Percentiles rank a stretch among this genome's conserved stretches.
These are phyloP conservation scores for Xerophyta viscosa DNA, from an alignment of 106 monocot species.

Conservation along the genomic window DNA sequence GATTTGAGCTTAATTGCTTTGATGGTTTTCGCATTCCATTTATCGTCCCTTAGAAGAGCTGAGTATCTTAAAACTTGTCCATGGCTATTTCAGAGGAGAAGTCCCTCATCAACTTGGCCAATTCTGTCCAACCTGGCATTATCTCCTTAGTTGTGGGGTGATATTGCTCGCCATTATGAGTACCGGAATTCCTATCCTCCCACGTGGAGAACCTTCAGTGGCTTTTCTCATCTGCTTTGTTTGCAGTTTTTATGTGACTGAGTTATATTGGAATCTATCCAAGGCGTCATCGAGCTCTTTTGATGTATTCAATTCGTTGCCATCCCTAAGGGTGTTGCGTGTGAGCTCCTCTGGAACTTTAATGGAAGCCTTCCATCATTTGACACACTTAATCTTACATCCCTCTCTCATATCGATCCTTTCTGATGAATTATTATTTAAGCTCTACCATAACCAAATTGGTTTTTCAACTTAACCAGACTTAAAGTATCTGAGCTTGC, in stretches of 20 bases:
- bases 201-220: no score
- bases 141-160: no score
- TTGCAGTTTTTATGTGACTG: constrained; percentile 15
- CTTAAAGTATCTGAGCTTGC: constrained; percentile 3
- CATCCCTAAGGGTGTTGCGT: no score
- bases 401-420: constrained; percentile 14
- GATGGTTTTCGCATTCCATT: constrained; percentile 2
- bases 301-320: no score
- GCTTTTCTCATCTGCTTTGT: no score
- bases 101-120: constrained; percentile 23
- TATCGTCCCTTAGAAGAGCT: constrained; percentile 11
- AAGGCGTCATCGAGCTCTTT: no score
- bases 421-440: constrained; percentile 10
- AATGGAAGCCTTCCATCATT: background rate
- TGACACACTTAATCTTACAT: constrained; percentile 16
- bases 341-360: no score
- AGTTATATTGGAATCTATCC: constrained; percentile 15
- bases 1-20: constrained; percentile 18
- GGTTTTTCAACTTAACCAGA: constrained; percentile 17
- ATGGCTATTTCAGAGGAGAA: background rate
- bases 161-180: no score
- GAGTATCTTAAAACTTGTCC: constrained; percentile 13
- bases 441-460: constrained; percentile 13
- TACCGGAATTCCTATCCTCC: no score
- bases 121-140: no score